Conservation (phyloP, 768 basidiomycete genomes). For the Tulasnella sp. region DNA sequence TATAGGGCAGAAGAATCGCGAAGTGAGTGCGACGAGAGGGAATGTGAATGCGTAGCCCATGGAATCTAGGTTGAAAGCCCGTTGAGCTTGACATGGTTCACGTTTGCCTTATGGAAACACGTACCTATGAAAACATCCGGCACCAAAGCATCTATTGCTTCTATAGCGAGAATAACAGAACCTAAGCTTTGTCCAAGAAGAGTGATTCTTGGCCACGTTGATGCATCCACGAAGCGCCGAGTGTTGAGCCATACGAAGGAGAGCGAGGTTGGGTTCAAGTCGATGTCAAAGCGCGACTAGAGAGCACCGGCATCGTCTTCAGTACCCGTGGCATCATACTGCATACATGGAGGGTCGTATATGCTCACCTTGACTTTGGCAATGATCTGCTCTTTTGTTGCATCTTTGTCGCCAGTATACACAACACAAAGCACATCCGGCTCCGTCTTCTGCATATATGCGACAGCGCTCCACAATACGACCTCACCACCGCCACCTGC, state of each 20-base stretch:
- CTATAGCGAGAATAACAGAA: slow-evolving; percentile 70
- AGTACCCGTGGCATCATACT: neutral
- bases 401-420: slow-evolving; percentile 80
- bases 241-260: slow-evolving; percentile 73
- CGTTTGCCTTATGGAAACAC: neutral
- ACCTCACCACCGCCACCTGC: slow-evolving; percentile 95
- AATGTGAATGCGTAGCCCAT: slow-evolving; percentile 98
- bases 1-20: slow-evolving; percentile 29
- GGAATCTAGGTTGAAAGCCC: slow-evolving; percentile 48
- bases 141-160: slow-evolving; percentile 65
- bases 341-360: neutral
- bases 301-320: too few species aligned
- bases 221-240: slow-evolving; percentile 64
- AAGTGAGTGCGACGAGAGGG: slow-evolving; percentile 53
- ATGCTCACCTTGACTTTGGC: slow-evolving; percentile 59
- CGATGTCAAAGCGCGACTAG: slow-evolving; percentile 76
- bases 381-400: slow-evolving; percentile 69
- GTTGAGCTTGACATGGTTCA: neutral
- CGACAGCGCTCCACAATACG: slow-evolving; percentile 86
- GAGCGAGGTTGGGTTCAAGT: slow-evolving; percentile 49
- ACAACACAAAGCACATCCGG: slow-evolving; percentile 60
- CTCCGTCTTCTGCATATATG: slow-evolving; percentile 57
- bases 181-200: slow-evolving; percentile 86
- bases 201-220: slow-evolving; percentile 82
- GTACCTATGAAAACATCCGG: slow-evolving; percentile 87